Conservation (phyloP, 768 basidiomycete species). For the Botryobasidium botryosum region DNA sequence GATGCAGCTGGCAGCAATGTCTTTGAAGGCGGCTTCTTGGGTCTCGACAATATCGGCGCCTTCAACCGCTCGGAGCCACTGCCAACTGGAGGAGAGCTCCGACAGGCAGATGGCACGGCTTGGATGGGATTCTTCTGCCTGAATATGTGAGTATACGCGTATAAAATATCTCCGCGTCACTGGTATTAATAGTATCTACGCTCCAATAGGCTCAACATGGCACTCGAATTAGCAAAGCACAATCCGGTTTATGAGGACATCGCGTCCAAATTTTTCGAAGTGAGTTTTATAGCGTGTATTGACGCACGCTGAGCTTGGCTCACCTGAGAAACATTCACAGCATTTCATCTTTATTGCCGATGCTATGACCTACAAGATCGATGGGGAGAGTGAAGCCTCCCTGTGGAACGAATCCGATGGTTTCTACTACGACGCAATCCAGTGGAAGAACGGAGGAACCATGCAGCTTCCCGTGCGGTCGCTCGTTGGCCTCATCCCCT, state of each 20-base stretch:
- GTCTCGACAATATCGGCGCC: conserved; percentile 92
- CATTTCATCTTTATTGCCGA: conserved; percentile 98
- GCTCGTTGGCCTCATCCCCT: conserved; percentile 92
- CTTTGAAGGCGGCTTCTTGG: conserved; percentile 96
- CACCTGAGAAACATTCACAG: conserved; percentile 22
- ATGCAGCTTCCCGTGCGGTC: conserved; percentile 89
- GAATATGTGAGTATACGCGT: conserved; percentile 52
- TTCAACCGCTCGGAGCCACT: conserved; percentile 97
- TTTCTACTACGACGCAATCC: conserved; percentile 96
- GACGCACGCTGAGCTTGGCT: neutral
- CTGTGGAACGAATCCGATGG: conserved; percentile 96
- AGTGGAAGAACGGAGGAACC: conserved; percentile 61
- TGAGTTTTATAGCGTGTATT: conserved; percentile 14
- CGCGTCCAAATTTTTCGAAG: conserved; percentile 94
- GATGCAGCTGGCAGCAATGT: conserved; percentile 90
- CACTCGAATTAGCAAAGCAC: conserved; percentile 93
- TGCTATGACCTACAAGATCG: conserved; percentile 85
- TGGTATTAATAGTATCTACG: conserved; percentile 4
- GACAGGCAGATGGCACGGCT: conserved; percentile 95
- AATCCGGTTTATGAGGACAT: conserved; percentile 98
- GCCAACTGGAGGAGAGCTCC: conserved; percentile 83
- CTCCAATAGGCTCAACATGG: conserved; percentile 70
- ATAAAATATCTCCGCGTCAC: neutral
- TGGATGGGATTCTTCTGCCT: conserved; percentile 99
- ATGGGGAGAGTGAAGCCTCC: conserved; percentile 59